A percentile compares a stretch with the other conserved stretches of the same genome.
phyloP scores from a whole-genome alignment of 129 eudicot species.

The Dittrichia graveolens region DNA sequence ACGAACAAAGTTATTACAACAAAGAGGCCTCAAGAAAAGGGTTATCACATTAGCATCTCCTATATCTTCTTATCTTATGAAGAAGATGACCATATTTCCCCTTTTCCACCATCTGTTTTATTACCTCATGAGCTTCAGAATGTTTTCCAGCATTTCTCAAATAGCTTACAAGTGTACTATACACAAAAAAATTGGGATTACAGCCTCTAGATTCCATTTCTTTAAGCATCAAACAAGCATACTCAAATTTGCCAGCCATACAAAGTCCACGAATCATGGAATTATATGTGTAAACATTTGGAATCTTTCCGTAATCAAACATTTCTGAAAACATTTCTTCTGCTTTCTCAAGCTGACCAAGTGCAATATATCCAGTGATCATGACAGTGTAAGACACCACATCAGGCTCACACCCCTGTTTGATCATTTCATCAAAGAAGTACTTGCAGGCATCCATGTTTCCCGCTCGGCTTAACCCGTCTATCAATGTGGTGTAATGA shows the following conservation, averaged over 20 bases:
- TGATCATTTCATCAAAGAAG: conserved; percentile 68
- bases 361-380: conserved; percentile 69
- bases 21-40: conserved; percentile 19
- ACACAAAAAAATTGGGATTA: conserved; percentile 89
- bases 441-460: conserved; percentile 74
- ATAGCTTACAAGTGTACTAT: conserved; percentile 72
- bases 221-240: conserved; percentile 76
- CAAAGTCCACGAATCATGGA: conserved; percentile 94
- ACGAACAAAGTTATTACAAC: conserved; percentile 20
- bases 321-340: conserved; percentile 63
- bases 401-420: conserved; percentile 70
- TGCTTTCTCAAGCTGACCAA: conserved; percentile 69
- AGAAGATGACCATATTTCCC: conserved; percentile 65
- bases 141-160: conserved; percentile 69
- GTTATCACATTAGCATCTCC: conserved; percentile 52
- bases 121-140: conserved; percentile 67
- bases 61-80: conserved; percentile 50
- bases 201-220: conserved; percentile 93
- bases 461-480: conserved; percentile 79
- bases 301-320: conserved; percentile 69
- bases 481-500: conserved; percentile 85
- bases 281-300: conserved; percentile 88
- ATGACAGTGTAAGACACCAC: conserved; percentile 86
- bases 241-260: conserved; percentile 66
- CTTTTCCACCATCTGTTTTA: conserved; percentile 68